Base-by-base conservation (phyloP, 2,329 filamentous ascomycete genomes). In the Xylariomycetidae sp. region DNA sequence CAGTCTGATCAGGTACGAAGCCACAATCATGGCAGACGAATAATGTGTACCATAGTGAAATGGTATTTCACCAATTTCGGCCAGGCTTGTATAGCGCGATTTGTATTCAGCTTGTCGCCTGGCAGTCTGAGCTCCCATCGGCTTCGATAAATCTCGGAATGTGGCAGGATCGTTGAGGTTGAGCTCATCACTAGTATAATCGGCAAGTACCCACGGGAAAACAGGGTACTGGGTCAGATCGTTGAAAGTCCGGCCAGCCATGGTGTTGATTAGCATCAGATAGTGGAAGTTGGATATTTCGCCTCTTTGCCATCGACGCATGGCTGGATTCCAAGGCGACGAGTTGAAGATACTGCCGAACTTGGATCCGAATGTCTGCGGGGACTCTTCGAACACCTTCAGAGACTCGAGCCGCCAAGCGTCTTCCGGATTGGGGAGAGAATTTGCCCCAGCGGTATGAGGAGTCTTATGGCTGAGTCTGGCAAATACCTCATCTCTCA, bases 11-110 rank as follows among this genome's bases (percentile, higher is more conserved):
- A 98, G 73, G 52, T 96, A 98, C 0, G 89, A 96, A 10, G 88
- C 88, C 6, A 98, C 92, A 38, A 95, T 96, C 92, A 97, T 98
- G 6, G 92, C 92, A 3, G 92, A 97, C 2, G 92, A 97, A 59
- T 98, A 98, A 57, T 98, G 94, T 0, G 94, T 98, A 13, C 92
- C 92, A 48, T 97, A 98, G 56, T 98, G 92, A 57, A 96, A 98
- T 0, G 92, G 85, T 1, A 85, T 82, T 28, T 95, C 89, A 6
- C 83, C 87, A 70, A 98, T 94, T 56, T 97, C 92, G 1, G 82
- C 82, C 56, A 98, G 82, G 12, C 87, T 85, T 46, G 82, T 80
- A 57, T 95, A 97, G 18, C 88, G 79, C 49, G 94, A 85, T 32
- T 79, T 74, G 51, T 92, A 94, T 6, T 88, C 86, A 0, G 77